A percentile compares a stretch with the other conserved stretches of the same genome.
Conservation (phyloP, 2,329 filamentous ascomycete genomes). For the Aureobasidium sp. region DNA sequence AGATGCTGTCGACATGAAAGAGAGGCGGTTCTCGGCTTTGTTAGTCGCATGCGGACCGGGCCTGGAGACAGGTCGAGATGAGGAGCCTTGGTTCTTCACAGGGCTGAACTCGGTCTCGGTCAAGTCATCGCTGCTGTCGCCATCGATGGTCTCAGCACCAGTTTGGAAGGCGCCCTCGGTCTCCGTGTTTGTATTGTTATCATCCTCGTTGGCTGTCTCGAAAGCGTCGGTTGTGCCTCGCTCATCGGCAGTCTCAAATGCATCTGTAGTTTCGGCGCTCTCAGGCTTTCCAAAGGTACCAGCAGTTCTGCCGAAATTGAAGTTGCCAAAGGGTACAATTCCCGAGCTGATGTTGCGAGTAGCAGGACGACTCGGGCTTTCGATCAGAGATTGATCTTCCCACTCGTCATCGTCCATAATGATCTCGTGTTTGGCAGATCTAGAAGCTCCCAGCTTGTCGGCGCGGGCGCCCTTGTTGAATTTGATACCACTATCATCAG, state of each 20-base stretch:
- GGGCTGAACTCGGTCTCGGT: slow-evolving; percentile 70
- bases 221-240: slow-evolving; percentile 56
- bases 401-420: slow-evolving; percentile 74
- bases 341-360: slow-evolving; percentile 11
- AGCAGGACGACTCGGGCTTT: slow-evolving; percentile 45
- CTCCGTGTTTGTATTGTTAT: slow-evolving; percentile 55
- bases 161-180: slow-evolving; percentile 87
- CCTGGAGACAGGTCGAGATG: slow-evolving; percentile 19
- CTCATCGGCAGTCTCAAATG: slow-evolving; percentile 52
- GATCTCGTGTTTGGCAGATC: slow-evolving; percentile 69
- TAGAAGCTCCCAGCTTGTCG: slow-evolving; percentile 63
- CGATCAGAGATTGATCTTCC: slow-evolving; percentile 68
- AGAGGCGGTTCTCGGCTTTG: slow-evolving; percentile 51
- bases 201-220: slow-evolving; percentile 69
- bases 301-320: slow-evolving; percentile 5
- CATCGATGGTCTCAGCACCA: slow-evolving; percentile 61
- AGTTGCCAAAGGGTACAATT: slow-evolving; percentile 13
- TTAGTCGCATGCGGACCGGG: slow-evolving; percentile 34
- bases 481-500: slow-evolving; percentile 48
- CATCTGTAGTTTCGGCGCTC: slow-evolving; percentile 50
- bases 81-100: slow-evolving; percentile 11
- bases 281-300: slow-evolving; percentile 19
- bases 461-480: slow-evolving; percentile 73
- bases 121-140: slow-evolving; percentile 64
- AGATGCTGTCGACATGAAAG: slow-evolving; percentile 81